A percentile compares a stretch with the other conserved stretches of the same genome.
These are phyloP conservation scores for Colletotrichum sp. DNA, from an alignment of 2,329 filamentous ascomycete species.

Conservation along the genomic window DNA sequence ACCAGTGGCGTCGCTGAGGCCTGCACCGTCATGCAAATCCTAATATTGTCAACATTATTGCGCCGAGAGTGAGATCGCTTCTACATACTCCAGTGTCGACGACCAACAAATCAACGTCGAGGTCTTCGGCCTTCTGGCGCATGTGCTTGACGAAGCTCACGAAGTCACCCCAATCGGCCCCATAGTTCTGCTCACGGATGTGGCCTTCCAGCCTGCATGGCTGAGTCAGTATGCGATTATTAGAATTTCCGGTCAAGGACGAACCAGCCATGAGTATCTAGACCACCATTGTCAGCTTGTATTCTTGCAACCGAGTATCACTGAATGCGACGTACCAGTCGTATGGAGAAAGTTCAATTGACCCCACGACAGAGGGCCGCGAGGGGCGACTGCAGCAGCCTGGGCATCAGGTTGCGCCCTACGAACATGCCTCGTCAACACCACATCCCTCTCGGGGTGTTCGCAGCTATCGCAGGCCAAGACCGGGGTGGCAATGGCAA, in stretches of 20 bases:
- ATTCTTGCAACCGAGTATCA: slow-evolving; percentile 34
- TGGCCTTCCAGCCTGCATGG: slow-evolving; percentile 59
- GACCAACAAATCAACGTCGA: slow-evolving; percentile 65
- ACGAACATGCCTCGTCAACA: slow-evolving; percentile 40
- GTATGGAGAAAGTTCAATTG: slow-evolving; percentile 63
- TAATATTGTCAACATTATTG: slow-evolving; percentile 29
- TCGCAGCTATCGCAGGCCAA: slow-evolving; percentile 5
- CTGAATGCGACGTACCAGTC: slow-evolving; percentile 9
- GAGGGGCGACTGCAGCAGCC: slow-evolving; percentile 47
- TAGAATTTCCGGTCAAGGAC: too few relatives aligned
- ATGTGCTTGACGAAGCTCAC: slow-evolving; percentile 65
- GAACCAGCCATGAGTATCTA: slow-evolving; percentile 3
- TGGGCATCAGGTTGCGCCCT: slow-evolving; percentile 53
- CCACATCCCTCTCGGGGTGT: slow-evolving; percentile 11
- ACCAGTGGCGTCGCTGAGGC: slow-evolving; percentile 64
- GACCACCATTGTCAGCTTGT: background rate
- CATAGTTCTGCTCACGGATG: slow-evolving; percentile 67
- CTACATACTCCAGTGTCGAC: slow-evolving; percentile 59
- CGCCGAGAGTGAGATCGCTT: background rate
- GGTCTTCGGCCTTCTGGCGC: slow-evolving; percentile 59
- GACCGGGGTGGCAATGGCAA: background rate
- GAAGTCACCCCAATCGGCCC: slow-evolving; percentile 71
- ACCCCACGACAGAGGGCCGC: slow-evolving; percentile 61
- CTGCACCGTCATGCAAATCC: slow-evolving; percentile 71
- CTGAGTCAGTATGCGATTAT: too few relatives aligned